phyloP scores from a whole-genome alignment of 2,329 filamentous ascomycete species.

The Coniochaeta ligniaria region DNA sequence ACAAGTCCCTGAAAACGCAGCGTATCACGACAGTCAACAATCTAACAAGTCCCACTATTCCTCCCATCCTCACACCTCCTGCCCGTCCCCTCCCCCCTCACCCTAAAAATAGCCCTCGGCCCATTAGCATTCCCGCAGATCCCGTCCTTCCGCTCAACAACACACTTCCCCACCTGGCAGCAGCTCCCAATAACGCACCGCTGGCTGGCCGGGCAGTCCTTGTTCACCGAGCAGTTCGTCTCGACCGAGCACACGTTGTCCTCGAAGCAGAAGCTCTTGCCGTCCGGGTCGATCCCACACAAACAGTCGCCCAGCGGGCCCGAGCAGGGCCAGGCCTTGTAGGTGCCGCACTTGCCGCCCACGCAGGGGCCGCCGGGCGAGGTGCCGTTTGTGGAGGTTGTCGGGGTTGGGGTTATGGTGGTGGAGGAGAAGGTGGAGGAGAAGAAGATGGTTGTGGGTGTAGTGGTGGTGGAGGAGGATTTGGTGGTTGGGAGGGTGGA shows the following conservation, averaged over 20 bases:
- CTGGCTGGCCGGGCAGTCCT: conserved; percentile 2
- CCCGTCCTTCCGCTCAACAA: background rate
- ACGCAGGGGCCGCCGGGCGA: background rate
- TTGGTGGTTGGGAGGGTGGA: background rate
- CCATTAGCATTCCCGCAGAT: background rate
- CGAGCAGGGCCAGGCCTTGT: conserved; percentile 6
- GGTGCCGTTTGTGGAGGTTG: conserved; percentile 3
- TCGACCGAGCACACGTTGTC: conserved; percentile 8
- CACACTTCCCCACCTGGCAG: conserved; percentile 8
- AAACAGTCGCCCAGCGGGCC: conserved; percentile 8
- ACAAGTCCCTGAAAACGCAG: background rate
- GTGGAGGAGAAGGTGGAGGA: background rate
- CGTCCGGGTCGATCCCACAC: conserved; percentile 8
- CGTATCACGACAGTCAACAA: background rate
- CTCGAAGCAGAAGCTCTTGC: conserved; percentile 10
- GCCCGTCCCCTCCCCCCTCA: background rate
- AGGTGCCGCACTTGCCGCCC: conserved; percentile 7
- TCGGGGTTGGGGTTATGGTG: background rate
- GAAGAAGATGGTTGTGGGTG: background rate
- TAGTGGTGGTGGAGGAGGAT: background rate
- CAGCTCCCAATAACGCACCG: conserved; percentile 8
- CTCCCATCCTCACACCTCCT: background rate
- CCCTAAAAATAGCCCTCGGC: background rate
- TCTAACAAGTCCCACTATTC: background rate
- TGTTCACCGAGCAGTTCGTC: conserved; percentile 2